These are phyloP conservation scores for Tetracladium marchalianum DNA, from an alignment of 495 filamentous ascomycete species.

Conservation along the genomic window DNA sequence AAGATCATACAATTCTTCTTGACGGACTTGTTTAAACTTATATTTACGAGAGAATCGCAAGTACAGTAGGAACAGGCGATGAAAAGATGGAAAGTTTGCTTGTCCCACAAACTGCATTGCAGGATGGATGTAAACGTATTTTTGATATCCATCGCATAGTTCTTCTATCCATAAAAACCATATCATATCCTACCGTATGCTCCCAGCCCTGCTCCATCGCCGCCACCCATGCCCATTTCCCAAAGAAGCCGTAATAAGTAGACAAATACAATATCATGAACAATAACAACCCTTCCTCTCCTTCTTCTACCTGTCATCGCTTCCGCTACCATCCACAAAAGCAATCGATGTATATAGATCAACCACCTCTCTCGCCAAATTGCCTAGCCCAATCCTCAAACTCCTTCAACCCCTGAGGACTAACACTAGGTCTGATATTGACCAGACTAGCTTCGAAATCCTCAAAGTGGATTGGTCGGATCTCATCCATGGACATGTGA, in stretches of 20 bases:
- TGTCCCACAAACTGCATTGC: too few relatives aligned
- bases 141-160: background rate
- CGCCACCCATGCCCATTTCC: background rate
- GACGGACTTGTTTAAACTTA: too few relatives aligned
- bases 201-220: background rate
- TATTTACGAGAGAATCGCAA: too few relatives aligned
- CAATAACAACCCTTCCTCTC: background rate
- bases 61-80: too few relatives aligned
- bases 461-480: constrained; percentile 69
- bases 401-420: constrained; percentile 66
- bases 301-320: background rate
- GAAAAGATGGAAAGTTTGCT: too few relatives aligned
- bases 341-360: background rate
- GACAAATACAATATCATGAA: background rate
- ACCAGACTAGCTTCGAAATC: constrained; percentile 82
- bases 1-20: too few relatives aligned
- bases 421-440: constrained; percentile 87
- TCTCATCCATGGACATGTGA: constrained; percentile 86
- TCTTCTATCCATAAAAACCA: background rate
- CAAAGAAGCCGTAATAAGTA: background rate
- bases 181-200: background rate
- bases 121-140: background rate
- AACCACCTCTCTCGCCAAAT: constrained; percentile 88
- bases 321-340: background rate
- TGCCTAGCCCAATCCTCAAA: constrained; percentile 93